Evolutionary conservation across 495 filamentous ascomycete species (phyloP).

Genomic region (Neurospora sp.): DNA sequence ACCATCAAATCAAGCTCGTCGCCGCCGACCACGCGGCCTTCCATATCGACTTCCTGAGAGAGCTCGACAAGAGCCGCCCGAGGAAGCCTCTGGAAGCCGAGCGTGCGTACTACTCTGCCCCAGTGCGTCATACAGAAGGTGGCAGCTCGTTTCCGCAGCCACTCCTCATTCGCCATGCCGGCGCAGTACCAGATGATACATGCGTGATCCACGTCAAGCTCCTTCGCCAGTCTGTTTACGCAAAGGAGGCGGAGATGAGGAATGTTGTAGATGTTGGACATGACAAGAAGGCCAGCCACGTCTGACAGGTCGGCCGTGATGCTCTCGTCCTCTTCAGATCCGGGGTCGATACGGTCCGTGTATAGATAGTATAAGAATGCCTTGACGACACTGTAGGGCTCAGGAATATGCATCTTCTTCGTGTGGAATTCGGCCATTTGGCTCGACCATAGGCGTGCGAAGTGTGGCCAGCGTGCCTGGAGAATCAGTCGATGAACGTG

Average conservation of each 20-base stretch:
- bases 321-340: conserved; percentile 38
- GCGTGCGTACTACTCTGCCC: conserved; percentile 86
- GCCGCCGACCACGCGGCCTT: conserved; percentile 77
- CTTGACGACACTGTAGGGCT: conserved; percentile 87
- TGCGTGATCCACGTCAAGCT: conserved; percentile 87
- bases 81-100: conserved; percentile 71
- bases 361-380: conserved; percentile 95
- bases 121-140: conserved; percentile 84
- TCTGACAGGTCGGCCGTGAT: conserved; percentile 58
- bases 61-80: conserved; percentile 72
- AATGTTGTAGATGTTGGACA: conserved; percentile 97
- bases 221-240: conserved; percentile 73
- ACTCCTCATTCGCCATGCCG: conserved; percentile 79
- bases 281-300: conserved; percentile 91
- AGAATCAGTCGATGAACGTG: conserved; percentile 89
- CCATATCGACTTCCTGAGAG: conserved; percentile 85
- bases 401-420: conserved; percentile 93
- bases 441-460: conserved; percentile 75
- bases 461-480: conserved; percentile 93
- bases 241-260: conserved; percentile 82
- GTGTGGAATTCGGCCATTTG: conserved; percentile 97
- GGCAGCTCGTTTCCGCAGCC: conserved; percentile 79
- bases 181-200: conserved; percentile 95
- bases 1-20: conserved; percentile 68
- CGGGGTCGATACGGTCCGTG: conserved; percentile 75